These are phyloP conservation scores for Pseudomassariella vexata DNA, from an alignment of 2,329 filamentous ascomycete genomes.

Conservation along the genomic window DNA sequence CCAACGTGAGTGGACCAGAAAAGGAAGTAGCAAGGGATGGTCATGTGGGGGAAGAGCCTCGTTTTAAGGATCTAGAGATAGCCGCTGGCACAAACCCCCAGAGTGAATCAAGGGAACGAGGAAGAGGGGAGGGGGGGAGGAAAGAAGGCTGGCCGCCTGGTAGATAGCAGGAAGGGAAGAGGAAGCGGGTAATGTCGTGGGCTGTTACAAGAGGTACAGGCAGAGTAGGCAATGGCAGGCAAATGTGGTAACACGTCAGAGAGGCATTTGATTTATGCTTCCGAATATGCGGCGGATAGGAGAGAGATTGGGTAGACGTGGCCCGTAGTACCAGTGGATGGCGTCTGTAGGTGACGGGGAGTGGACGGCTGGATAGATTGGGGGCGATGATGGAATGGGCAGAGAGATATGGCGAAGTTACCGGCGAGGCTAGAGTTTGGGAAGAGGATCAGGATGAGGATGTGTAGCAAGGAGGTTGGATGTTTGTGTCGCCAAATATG, in stretches of 20 bases:
- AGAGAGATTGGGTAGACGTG: slow-evolving; percentile 21
- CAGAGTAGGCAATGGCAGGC: slow-evolving; percentile 24
- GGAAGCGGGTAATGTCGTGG: slow-evolving; percentile 22
- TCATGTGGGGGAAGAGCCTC: slow-evolving; percentile 29
- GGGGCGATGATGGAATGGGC: slow-evolving; percentile 1
- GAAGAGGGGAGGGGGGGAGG: slow-evolving; percentile 21
- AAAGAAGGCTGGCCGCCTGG: slow-evolving; percentile 14
- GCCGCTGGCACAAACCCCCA: slow-evolving; percentile 6
- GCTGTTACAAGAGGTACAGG: slow-evolving; percentile 23
- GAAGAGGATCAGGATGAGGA: background rate
- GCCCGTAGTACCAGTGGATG: slow-evolving; percentile 9
- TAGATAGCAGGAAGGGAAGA: slow-evolving; percentile 22
- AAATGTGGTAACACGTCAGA: slow-evolving; percentile 29
- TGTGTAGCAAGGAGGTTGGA: slow-evolving; percentile 1
- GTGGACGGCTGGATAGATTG: slow-evolving; percentile 1
- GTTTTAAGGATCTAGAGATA: slow-evolving; percentile 21
- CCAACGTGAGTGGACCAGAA: slow-evolving; percentile 37
- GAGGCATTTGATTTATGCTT: slow-evolving; percentile 25
- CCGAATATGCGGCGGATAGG: slow-evolving; percentile 18
- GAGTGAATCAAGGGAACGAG: slow-evolving; percentile 9
- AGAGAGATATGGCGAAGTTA: no score
- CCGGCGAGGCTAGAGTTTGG: no score
- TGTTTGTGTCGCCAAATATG: slow-evolving; percentile 1
- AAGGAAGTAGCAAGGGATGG: slow-evolving; percentile 39
- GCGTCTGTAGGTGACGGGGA: no score